Evolutionary conservation across 2,329 filamentous ascomycete species (phyloP).

Genomic region (Chaetomium sp.): DNA sequence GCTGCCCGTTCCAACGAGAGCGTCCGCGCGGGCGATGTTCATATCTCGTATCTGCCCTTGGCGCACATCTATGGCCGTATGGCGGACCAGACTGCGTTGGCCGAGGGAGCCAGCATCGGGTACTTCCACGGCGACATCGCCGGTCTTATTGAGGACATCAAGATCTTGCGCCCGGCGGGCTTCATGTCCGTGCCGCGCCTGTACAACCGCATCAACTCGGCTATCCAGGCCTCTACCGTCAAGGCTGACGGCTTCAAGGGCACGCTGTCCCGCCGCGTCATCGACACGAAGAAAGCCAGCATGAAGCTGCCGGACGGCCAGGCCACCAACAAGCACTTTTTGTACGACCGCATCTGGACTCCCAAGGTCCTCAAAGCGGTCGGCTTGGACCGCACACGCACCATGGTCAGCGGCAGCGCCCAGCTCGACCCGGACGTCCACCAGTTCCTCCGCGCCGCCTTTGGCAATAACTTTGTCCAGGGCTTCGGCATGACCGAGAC

Average conservation of each 20-base stretch:
- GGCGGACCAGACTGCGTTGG: conserved; percentile 67
- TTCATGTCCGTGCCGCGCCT: conserved; percentile 88
- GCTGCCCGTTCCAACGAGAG: conserved; percentile 51
- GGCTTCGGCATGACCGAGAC: conserved; percentile 94
- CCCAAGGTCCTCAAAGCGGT: conserved; percentile 79
- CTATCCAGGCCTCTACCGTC: conserved; percentile 71
- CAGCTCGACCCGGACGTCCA: conserved; percentile 86
- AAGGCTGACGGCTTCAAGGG: conserved; percentile 76
- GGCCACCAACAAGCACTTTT: conserved; percentile 69
- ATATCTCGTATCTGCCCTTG: conserved; percentile 83
- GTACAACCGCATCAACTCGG: conserved; percentile 83
- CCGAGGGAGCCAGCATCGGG: conserved; percentile 68
- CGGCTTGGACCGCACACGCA: conserved; percentile 65
- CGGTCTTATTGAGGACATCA: conserved; percentile 84
- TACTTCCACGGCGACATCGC: conserved; percentile 92
- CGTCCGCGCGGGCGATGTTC: conserved; percentile 49
- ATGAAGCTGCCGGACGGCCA: conserved; percentile 65
- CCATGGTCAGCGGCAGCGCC: conserved; percentile 82
- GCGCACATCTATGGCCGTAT: conserved; percentile 92
- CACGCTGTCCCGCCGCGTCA: conserved; percentile 69
- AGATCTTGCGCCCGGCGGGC: conserved; percentile 72
- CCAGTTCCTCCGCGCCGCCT: conserved; percentile 77
- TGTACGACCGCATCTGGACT: conserved; percentile 85
- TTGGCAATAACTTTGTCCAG: conserved; percentile 72
- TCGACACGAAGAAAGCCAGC: conserved; percentile 71